Percentiles rank a stretch among this genome's conserved stretches.
Conservation (phyloP, 768 basidiomycete species). For the Suillus bovinus region DNA sequence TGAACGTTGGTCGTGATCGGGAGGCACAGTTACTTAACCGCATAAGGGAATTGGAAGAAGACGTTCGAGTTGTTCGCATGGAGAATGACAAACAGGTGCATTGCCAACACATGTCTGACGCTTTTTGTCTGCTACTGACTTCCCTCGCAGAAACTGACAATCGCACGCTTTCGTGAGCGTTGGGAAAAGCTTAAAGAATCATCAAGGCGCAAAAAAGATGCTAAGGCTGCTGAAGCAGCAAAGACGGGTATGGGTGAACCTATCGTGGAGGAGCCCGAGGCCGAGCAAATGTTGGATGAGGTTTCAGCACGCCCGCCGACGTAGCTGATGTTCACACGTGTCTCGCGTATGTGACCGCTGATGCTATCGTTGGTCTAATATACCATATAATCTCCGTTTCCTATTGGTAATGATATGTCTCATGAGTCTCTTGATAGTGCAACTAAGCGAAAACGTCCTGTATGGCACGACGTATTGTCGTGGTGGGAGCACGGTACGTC, state of each 20-base stretch:
- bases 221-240: conserved; percentile 50
- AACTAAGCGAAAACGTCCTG: background rate
- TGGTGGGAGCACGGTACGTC: background rate
- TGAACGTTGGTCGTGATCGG: conserved; percentile 56
- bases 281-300: conserved; percentile 59
- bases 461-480: background rate
- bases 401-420: background rate
- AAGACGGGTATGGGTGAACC: conserved; percentile 55
- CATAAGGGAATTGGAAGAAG: conserved; percentile 80
- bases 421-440: too few species aligned
- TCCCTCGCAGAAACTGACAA: conserved; percentile 70
- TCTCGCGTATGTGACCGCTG: background rate
- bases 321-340: background rate
- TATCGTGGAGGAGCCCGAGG: conserved; percentile 68
- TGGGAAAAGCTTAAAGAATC: conserved; percentile 92
- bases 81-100: conserved; percentile 86
- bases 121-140: conserved; percentile 15
- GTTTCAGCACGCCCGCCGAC: conserved; percentile 4
- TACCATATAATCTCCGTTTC: conserved; percentile 9
- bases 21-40: conserved; percentile 50
- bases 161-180: conserved; percentile 77
- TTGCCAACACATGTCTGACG: conserved; percentile 12
- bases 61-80: conserved; percentile 55
- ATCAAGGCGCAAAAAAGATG: conserved; percentile 83
- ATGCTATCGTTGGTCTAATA: conserved; percentile 15